Evolutionary conservation across 1,284 basidiomycete species (phyloP).

Genomic region (Ganoderma lucidum): DNA sequence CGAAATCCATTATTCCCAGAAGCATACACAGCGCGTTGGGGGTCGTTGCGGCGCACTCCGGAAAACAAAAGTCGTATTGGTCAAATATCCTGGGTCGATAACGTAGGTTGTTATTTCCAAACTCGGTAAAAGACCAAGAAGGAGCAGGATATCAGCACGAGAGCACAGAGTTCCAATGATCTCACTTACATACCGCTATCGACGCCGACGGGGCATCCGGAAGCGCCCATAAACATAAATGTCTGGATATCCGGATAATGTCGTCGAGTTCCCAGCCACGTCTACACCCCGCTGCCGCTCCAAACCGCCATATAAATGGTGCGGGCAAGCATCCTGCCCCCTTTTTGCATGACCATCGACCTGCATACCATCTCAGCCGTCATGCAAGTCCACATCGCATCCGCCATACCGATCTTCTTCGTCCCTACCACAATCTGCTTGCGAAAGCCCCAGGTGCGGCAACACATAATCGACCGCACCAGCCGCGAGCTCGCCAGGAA

Average conservation of each 20-base stretch:
- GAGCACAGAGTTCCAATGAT: background rate
- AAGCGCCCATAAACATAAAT: background rate
- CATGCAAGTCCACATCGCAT: background rate
- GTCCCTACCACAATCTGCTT: constrained; percentile 7
- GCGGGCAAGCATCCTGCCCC: background rate
- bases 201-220: background rate
- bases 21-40: too few species aligned
- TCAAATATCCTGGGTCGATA: background rate
- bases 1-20: background rate
- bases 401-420: constrained; percentile 6
- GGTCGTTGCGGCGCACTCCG: too few species aligned
- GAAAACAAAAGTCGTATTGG: too few species aligned
- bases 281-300: background rate
- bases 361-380: background rate
- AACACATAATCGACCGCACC: background rate
- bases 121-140: background rate
- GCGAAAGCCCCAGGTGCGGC: background rate
- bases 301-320: background rate
- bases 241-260: background rate
- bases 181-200: background rate
- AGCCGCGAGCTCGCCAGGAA: background rate
- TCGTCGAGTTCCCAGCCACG: background rate
- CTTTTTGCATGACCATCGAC: background rate
- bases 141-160: background rate
- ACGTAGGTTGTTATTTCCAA: background rate